These are phyloP conservation scores for Penicillium subrubescens DNA, from an alignment of 495 filamentous ascomycete species.

Conservation along the genomic window DNA sequence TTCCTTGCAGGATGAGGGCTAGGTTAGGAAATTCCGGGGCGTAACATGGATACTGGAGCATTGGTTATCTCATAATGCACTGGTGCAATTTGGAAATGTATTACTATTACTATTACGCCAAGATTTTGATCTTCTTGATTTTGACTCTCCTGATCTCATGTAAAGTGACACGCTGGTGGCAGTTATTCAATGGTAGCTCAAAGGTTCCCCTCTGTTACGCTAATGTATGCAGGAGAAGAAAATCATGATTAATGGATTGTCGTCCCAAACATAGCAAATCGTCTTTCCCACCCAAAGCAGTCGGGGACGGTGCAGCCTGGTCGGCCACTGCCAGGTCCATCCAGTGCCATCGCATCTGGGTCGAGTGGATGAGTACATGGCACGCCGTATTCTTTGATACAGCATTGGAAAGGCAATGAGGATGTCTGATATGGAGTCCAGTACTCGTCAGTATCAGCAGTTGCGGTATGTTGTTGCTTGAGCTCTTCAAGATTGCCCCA, in stretches of 20 bases:
- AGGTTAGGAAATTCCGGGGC: background rate
- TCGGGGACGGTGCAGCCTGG: constrained; percentile 30
- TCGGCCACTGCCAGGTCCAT: constrained; percentile 17
- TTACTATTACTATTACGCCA: constrained; percentile 11
- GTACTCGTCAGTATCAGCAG: background rate
- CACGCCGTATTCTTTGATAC: constrained; percentile 59
- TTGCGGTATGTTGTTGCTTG: constrained; percentile 38
- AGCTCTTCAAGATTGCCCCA: constrained; percentile 86
- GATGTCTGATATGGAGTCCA: constrained; percentile 21
- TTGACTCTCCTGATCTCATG: background rate
- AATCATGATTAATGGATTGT: constrained; percentile 35
- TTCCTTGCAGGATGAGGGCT: background rate
- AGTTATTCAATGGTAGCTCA: background rate
- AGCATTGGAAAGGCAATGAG: constrained; percentile 40
- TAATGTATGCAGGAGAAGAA: background rate
- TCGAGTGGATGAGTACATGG: constrained; percentile 33
- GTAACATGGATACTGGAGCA: background rate
- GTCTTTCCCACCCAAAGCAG: constrained; percentile 54
- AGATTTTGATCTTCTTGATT: background rate
- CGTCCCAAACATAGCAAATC: constrained; percentile 52
- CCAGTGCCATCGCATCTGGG: constrained; percentile 24
- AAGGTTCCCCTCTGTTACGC: background rate
- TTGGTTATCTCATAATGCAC: constrained; percentile 3
- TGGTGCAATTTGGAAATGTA: constrained; percentile 4
- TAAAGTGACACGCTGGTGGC: background rate